Conservation (phyloP, 208 protist species). For the Leptomonas pyrrhocoris region DNA sequence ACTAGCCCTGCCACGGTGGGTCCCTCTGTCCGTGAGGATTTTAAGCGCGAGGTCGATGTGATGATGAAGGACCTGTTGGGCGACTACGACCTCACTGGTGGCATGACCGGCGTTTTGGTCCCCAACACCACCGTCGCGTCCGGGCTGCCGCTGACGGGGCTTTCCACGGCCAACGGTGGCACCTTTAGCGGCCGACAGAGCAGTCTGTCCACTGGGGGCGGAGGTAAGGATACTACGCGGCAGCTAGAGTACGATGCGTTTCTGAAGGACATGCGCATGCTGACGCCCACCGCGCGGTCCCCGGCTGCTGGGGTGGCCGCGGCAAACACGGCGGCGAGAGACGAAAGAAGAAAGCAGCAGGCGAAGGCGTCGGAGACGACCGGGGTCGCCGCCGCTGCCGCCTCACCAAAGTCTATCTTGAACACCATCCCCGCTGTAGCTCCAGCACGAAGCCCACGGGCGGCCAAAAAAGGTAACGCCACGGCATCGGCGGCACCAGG, state of each 20-base stretch:
- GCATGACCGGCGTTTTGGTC: not conserved
- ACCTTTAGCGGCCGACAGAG: not conserved
- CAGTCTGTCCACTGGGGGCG: not conserved
- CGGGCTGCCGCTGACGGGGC: not conserved
- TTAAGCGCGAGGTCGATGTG: constrained; percentile 48
- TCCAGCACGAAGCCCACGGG: not conserved
- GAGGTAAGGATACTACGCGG: not conserved
- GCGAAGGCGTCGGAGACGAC: constrained; percentile 3
- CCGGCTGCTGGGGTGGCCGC: not conserved
- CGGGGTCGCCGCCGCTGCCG: not conserved
- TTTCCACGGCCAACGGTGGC: not conserved
- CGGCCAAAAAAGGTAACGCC: not conserved
- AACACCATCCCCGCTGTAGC: not conserved
- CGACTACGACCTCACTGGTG: constrained; percentile 19
- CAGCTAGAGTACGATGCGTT: constrained; percentile 21
- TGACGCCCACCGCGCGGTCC: constrained; percentile 4
- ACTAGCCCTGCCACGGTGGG: not conserved
- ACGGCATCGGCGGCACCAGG: not conserved
- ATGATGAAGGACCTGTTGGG: constrained; percentile 37
- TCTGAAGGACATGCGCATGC: constrained; percentile 13
- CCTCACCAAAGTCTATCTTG: constrained; percentile 1
- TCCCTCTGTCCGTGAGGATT: constrained; percentile 28
- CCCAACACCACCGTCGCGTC: not conserved
- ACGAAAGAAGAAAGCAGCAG: not conserved
- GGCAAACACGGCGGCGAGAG: not conserved